Evolutionary conservation across 2,329 filamentous ascomycete genomes (phyloP).

Genomic region (Phaeosphaeriaceae sp.): DNA sequence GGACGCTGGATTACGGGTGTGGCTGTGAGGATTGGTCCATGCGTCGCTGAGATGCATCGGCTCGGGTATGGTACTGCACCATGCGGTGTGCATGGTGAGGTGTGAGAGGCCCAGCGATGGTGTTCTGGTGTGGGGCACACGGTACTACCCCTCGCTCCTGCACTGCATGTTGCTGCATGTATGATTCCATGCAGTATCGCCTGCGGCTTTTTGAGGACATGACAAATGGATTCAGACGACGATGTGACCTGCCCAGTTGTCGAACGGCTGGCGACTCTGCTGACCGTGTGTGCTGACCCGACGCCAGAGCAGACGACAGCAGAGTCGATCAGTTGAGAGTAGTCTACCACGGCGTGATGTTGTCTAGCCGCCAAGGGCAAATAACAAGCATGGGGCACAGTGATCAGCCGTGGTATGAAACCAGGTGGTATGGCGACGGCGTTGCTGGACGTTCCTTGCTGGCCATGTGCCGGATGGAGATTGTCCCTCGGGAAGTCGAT

Average conservation of each 20-base stretch:
- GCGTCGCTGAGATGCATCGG: conserved; percentile 1
- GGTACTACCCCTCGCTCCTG: background rate
- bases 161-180: conserved; percentile 16
- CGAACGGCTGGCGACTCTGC: too few species aligned
- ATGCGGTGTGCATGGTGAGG: conserved; percentile 27
- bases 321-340: too few species aligned
- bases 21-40: conserved; percentile 14
- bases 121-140: conserved; percentile 19
- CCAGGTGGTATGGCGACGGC: background rate
- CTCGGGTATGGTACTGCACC: conserved; percentile 10
- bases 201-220: background rate
- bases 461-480: background rate
- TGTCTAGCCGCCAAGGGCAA: too few species aligned
- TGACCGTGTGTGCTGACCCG: too few species aligned
- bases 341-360: too few species aligned
- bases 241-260: background rate
- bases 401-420: too few species aligned
- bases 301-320: too few species aligned
- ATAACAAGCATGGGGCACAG: too few species aligned
- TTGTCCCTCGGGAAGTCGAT: background rate
- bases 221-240: background rate
- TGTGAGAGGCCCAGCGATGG: conserved; percentile 7
- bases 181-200: background rate
- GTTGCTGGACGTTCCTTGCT: background rate
- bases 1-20: conserved; percentile 6